A percentile compares a stretch with the other conserved stretches of the same genome.
phyloP scores from a whole-genome alignment of 2,329 filamentous ascomycete genomes.

The Stemphylium beticola region DNA sequence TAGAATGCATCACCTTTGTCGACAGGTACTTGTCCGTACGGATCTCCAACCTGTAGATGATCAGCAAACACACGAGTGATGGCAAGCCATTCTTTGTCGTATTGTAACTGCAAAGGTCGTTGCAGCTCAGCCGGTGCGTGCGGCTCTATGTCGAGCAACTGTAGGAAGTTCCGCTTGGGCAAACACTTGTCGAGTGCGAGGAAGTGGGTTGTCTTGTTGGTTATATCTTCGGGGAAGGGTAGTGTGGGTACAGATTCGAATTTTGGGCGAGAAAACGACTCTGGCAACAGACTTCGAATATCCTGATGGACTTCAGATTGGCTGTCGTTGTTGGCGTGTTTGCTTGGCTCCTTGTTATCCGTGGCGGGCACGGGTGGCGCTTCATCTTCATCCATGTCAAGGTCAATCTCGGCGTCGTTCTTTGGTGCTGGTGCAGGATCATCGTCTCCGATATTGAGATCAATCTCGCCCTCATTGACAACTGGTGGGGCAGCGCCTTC shows the following conservation, averaged over 20 bases:
- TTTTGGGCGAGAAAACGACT: slow-evolving; percentile 65
- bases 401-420: slow-evolving; percentile 47
- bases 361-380: not conserved
- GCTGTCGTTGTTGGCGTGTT: slow-evolving; percentile 1
- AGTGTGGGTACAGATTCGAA: slow-evolving; percentile 35
- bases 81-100: slow-evolving; percentile 94
- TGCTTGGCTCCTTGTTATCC: slow-evolving; percentile 14
- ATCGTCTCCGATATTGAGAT: slow-evolving; percentile 62
- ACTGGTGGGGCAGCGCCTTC: slow-evolving; percentile 16
- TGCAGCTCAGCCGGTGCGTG: slow-evolving; percentile 32
- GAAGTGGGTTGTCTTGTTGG: slow-evolving; percentile 81
- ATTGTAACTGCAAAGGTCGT: slow-evolving; percentile 68
- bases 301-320: slow-evolving; percentile 62
- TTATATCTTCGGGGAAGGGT: slow-evolving; percentile 73
- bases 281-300: slow-evolving; percentile 75
- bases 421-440: slow-evolving; percentile 34
- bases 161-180: slow-evolving; percentile 78
- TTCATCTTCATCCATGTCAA: slow-evolving; percentile 50
- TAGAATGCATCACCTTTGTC: slow-evolving; percentile 76
- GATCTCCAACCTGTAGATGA: slow-evolving; percentile 64
- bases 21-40: slow-evolving; percentile 58
- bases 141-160: slow-evolving; percentile 66
- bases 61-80: slow-evolving; percentile 83
- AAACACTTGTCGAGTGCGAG: slow-evolving; percentile 92
- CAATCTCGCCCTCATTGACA: slow-evolving; percentile 65